Conservation (phyloP, 2,329 filamentous ascomycete genomes). For the Thelonectria rubi region DNA sequence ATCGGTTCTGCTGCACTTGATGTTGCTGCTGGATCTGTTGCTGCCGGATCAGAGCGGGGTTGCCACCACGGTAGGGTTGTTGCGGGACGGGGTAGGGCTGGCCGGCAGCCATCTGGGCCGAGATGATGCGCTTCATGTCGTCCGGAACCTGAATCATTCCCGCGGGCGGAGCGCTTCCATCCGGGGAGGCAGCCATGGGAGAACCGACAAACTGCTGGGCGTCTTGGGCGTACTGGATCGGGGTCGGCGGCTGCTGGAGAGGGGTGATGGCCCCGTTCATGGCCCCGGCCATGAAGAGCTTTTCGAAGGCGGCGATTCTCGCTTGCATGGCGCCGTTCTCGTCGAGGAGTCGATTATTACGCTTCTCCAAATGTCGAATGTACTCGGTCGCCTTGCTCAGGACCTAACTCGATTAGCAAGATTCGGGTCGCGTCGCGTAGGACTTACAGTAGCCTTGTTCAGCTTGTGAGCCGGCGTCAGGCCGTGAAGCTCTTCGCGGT, state of each 20-base stretch:
- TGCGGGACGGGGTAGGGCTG: slow-evolving; percentile 62
- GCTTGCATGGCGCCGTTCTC: slow-evolving; percentile 84
- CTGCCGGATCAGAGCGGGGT: slow-evolving; percentile 59
- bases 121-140: slow-evolving; percentile 69
- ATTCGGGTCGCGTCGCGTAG: background rate
- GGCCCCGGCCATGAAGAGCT: slow-evolving; percentile 81
- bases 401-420: slow-evolving; percentile 57
- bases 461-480: slow-evolving; percentile 90
- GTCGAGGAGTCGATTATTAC: slow-evolving; percentile 82
- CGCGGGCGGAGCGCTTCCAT: slow-evolving; percentile 53
- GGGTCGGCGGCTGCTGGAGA: slow-evolving; percentile 62
- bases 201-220: slow-evolving; percentile 58
- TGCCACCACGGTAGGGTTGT: slow-evolving; percentile 57
- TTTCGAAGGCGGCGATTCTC: slow-evolving; percentile 78
- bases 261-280: slow-evolving; percentile 69
- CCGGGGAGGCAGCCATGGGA: slow-evolving; percentile 53
- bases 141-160: slow-evolving; percentile 74
- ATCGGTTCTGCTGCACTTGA: slow-evolving; percentile 60
- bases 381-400: slow-evolving; percentile 96
- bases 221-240: slow-evolving; percentile 59
- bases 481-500: slow-evolving; percentile 78
- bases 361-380: slow-evolving; percentile 91
- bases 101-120: slow-evolving; percentile 63
- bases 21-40: slow-evolving; percentile 65
- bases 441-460: slow-evolving; percentile 88